These are phyloP conservation scores for Sordariomycetes sp. DNA, from an alignment of 2,329 filamentous ascomycete species.

Conservation along the genomic window DNA sequence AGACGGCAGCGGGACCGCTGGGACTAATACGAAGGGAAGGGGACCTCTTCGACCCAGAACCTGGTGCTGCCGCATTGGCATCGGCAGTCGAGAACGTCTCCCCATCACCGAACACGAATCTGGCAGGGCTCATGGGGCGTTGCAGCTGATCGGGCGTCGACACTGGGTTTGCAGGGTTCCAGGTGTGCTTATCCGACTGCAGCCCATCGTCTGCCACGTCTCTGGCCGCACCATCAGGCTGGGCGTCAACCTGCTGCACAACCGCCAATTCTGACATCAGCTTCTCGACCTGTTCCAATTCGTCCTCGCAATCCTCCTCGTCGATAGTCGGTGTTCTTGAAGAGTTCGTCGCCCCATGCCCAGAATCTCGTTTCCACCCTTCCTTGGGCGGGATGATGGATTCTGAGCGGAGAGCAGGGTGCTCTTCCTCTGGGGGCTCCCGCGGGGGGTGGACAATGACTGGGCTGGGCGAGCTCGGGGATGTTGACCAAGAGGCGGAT, in stretches of 20 bases:
- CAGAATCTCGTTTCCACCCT: conserved; percentile 46
- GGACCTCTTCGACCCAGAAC: no score
- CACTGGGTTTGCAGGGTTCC: conserved; percentile 6
- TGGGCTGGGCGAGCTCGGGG: conserved; percentile 9
- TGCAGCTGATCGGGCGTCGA: neutral
- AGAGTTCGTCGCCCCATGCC: conserved; percentile 34
- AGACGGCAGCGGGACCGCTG: no score
- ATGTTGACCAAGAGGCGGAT: neutral
- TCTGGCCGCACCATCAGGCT: neutral
- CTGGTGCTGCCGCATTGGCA: no score
- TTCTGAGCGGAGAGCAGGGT: conserved; percentile 37
- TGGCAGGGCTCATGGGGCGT: no score
- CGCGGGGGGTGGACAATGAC: conserved; percentile 19
- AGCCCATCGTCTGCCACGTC: neutral
- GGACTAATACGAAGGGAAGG: no score
- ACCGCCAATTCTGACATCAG: conserved; percentile 3
- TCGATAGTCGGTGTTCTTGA: conserved; percentile 20
- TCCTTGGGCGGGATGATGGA: conserved; percentile 15
- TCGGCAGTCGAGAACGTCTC: no score
- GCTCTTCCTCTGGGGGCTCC: conserved; percentile 38
- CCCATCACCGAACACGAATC: no score
- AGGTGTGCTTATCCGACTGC: conserved; percentile 1
- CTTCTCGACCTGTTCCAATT: conserved; percentile 14
- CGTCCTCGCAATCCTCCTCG: conserved; percentile 30
- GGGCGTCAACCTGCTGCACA: conserved; percentile 3